These are phyloP conservation scores for Leccinum fibrillosum DNA, from an alignment of 768 basidiomycete genomes.

Conservation along the genomic window DNA sequence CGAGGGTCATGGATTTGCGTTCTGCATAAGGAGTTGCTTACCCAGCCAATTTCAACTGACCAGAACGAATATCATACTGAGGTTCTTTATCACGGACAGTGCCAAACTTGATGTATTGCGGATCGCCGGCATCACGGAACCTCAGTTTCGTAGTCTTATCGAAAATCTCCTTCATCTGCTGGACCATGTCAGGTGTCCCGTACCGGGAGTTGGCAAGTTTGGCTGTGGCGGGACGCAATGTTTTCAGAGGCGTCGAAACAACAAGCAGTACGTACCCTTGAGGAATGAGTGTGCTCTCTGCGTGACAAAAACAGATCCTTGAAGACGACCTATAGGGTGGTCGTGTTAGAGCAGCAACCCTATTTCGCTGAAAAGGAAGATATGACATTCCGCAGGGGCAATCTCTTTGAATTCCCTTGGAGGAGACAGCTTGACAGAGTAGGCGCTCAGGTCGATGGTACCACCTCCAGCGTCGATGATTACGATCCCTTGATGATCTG, in stretches of 20 bases:
- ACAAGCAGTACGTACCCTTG: conserved; percentile 14
- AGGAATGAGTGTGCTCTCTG: conserved; percentile 27
- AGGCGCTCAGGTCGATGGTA: conserved; percentile 38
- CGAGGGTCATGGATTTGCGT: neutral
- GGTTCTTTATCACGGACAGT: conserved; percentile 33
- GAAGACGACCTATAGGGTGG: conserved; percentile 34
- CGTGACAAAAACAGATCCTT: conserved; percentile 38
- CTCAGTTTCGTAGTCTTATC: conserved; percentile 37
- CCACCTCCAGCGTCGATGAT: conserved; percentile 46
- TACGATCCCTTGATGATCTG: conserved; percentile 35
- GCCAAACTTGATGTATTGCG: conserved; percentile 40
- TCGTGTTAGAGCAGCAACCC: neutral
- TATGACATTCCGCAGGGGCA: conserved; percentile 30
- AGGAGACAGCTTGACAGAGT: conserved; percentile 23
- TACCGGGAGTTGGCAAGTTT: conserved; percentile 29
- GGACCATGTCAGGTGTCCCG: conserved; percentile 27
- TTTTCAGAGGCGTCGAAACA: neutral
- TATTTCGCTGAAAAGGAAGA: neutral
- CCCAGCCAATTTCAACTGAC: conserved; percentile 37
- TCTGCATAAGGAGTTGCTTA: conserved; percentile 9
- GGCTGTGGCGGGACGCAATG: conserved; percentile 10
- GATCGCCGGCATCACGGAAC: conserved; percentile 34
- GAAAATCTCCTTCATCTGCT: conserved; percentile 33
- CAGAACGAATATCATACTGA: conserved; percentile 32
- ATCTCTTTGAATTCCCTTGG: conserved; percentile 33